Conservation (phyloP, 2,329 filamentous ascomycete species). For the Trichoderma citrinoviride region DNA sequence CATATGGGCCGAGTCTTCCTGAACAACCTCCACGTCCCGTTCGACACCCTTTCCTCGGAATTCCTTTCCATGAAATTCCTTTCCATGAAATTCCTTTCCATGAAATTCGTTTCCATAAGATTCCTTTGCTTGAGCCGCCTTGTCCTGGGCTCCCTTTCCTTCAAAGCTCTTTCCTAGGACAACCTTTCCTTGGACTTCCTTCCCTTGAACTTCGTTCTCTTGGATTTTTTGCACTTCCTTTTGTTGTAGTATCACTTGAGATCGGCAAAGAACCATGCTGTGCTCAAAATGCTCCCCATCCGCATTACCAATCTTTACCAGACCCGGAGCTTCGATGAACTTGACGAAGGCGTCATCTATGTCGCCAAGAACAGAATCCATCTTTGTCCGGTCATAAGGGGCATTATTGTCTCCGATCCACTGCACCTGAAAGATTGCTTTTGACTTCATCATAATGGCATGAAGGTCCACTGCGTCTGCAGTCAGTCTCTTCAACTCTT, state of each 20-base stretch:
- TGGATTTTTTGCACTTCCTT: too few relatives aligned
- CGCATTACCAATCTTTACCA: constrained; percentile 24
- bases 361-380: not conserved
- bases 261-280: constrained; percentile 13
- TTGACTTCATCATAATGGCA: constrained; percentile 12
- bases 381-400: not conserved
- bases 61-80: too few relatives aligned
- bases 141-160: too few relatives aligned
- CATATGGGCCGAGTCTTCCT: too few relatives aligned
- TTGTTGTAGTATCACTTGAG: not conserved
- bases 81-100: too few relatives aligned
- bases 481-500: not conserved
- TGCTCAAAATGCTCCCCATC: constrained; percentile 21
- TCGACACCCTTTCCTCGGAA: too few relatives aligned
- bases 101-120: too few relatives aligned
- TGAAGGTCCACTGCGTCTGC: not conserved
- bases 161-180: too few relatives aligned
- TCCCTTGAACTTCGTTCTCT: too few relatives aligned
- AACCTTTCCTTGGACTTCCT: too few relatives aligned
- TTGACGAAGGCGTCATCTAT: not conserved
- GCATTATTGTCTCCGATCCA: not conserved
- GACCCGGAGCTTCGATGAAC: constrained; percentile 10
- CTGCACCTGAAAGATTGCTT: not conserved
- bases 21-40: too few relatives aligned
- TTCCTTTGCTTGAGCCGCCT: too few relatives aligned